Base-by-base conservation (phyloP, 208 protist genomes). In the Crithidia acanthocephali region DNA sequence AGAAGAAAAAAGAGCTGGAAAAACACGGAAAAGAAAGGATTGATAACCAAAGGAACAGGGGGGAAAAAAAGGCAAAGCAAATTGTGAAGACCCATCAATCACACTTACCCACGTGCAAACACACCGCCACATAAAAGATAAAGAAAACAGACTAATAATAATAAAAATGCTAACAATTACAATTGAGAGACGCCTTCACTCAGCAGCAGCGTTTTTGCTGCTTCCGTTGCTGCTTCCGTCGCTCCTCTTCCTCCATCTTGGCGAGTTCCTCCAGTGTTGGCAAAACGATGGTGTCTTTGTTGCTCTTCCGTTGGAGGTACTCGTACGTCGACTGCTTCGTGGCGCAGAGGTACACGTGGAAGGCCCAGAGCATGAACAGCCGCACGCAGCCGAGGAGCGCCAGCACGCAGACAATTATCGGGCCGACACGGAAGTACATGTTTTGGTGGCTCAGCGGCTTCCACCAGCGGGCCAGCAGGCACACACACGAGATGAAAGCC, bases 301-400 rank as follows among this genome's bases (percentile, higher is more conserved):
- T 51, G 16, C 25, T 7, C 7, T 30, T 42, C 5, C 25, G 25
- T 51, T 85, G 64, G 48, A 96, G 90, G 64, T 88, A 82, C 25
- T 92, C 64, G 67, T 91, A 94, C 15, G 91, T 96, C 35, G 85
- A 88, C 67, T 87, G 57, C 42, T 78, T 75, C 13, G 60, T 30
- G 30, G 74, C 63, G 35, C 66, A 83, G 4, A 96, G 57, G 71
- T 86, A 85, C 5, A 86, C 74, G 78, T 96, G 91, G 60, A 94
- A 96, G 15, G 42, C 22, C 40, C 55, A 37, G n/a, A 94, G 51
- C 28, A 96, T 68, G 52, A 80, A 27, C 42, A 94, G 79, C 28
- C 87, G 87, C 0, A 63, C 72, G 9, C 82, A 51, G 18, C 68
- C 81, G 6, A 84, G 13, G 25, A 76, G 25, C 48, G 84, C 83